Conservation (phyloP, 306 rosid genomes). For the Arachis stenosperma region DNA sequence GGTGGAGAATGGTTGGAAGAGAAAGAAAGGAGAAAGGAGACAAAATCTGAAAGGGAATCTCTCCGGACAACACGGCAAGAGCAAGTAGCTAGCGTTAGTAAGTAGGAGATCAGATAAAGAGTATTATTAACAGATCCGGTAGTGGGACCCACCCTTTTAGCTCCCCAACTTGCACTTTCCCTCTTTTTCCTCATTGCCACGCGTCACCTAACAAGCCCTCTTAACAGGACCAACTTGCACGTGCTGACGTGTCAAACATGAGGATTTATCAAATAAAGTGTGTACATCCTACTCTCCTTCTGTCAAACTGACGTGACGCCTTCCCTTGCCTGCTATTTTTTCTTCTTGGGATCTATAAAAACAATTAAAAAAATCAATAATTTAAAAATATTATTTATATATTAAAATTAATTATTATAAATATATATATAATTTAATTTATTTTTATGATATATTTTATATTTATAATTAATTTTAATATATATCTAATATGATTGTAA, state of each 20-base stretch:
- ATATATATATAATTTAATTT: too few species aligned
- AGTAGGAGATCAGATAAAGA: neutral
- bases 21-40: neutral
- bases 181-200: conserved; percentile 29
- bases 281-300: neutral
- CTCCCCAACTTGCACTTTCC: conserved; percentile 30
- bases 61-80: conserved; percentile 39
- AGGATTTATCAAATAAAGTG: conserved; percentile 7
- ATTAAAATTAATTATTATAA: too few species aligned
- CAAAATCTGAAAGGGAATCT: conserved; percentile 31
- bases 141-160: conserved; percentile 6
- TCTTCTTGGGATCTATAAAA: too few species aligned
- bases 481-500: too few species aligned
- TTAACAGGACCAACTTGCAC: conserved; percentile 19
- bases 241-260: conserved; percentile 38
- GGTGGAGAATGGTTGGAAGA: neutral
- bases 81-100: neutral
- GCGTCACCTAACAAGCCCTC: conserved; percentile 8
- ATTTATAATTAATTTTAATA: too few species aligned
- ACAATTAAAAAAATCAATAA: too few species aligned
- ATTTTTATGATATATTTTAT: too few species aligned
- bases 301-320: conserved; percentile 41
- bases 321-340: neutral
- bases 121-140: conserved; percentile 17
- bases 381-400: too few species aligned